phyloP scores from a whole-genome alignment of 768 basidiomycete species.

The Mrakia blollopis region DNA sequence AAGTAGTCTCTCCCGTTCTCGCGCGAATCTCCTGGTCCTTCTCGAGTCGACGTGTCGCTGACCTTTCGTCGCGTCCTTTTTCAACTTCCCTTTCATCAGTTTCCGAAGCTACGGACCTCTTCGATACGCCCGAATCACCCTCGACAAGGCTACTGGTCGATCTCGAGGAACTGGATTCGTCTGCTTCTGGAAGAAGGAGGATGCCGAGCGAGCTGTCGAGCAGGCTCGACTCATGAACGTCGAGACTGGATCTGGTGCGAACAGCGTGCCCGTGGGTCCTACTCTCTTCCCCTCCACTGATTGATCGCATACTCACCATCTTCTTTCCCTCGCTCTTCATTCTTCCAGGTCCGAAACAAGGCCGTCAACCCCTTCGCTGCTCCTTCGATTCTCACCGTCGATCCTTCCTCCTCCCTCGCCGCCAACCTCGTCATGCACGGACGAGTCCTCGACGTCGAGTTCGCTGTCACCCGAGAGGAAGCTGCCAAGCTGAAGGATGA shows the following conservation, averaged over 20 bases:
- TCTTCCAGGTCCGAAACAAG: constrained; percentile 26
- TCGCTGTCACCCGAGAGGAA: constrained; percentile 83
- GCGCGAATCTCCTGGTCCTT: neutral
- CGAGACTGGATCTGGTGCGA: constrained; percentile 55
- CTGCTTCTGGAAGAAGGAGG: constrained; percentile 90
- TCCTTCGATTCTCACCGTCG: constrained; percentile 85
- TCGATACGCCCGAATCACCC: constrained; percentile 84
- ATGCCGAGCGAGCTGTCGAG: constrained; percentile 76
- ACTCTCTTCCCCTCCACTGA: neutral
- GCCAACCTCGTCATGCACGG: constrained; percentile 83
- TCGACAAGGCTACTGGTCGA: constrained; percentile 74
- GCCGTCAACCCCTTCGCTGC: constrained; percentile 65
- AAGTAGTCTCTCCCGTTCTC: constrained; percentile 39
- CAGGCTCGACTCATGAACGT: constrained; percentile 67
- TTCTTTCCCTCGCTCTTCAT: neutral
- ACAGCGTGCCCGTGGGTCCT: constrained; percentile 40
- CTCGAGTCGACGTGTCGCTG: neutral
- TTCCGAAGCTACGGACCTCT: constrained; percentile 89
- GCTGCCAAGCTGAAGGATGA: constrained; percentile 84
- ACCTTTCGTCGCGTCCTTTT: neutral
- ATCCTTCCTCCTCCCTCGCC: constrained; percentile 80
- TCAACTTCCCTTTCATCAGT: constrained; percentile 47
- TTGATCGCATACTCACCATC: neutral
- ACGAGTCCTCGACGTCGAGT: constrained; percentile 80
- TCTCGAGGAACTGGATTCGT: constrained; percentile 94